Base-by-base conservation (phyloP, 805 yeast genomes). In the Candida wancherniae region DNA sequence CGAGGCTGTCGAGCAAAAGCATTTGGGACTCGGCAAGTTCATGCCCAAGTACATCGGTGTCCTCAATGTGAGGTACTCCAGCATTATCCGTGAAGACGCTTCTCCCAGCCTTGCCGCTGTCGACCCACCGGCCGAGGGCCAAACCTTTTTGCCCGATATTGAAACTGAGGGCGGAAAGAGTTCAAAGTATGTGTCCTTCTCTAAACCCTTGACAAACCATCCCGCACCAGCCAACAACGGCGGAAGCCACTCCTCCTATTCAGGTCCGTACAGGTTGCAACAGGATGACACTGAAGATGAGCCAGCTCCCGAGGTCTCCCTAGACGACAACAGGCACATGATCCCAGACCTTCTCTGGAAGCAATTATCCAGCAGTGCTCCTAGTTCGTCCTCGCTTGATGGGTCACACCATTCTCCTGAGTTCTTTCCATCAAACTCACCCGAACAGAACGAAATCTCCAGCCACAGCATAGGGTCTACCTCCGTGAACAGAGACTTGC, bases 21-120 rank as follows among this genome's bases (percentile, higher is more conserved):
- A 86, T 55, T 79, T 81, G 14, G 88, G 80, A 29, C 63, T 92
- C 23, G 66, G 87, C 35, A 68, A 70, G 41, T 92, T 84, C 57
- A 83, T 92, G 95, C 98, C 99, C 3, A 74, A 76, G 42, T 92
- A 92, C 55, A 84, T 90, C 33, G 98, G 98, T 5, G 97, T 90
- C 1, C 63, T 90, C 34, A 90, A 90, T 54, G 97, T 90, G 4
- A 71, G 97, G 36, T 90, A 87, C 52, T 67, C 74, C 33, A 71
- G 77, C 39, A 55, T 69, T 21, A 52, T 64, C 7, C 51, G 52
- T 15, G 67, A 61, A 31, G 57, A 48, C 11, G 33, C 35, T n/a
- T 26, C 31, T 11, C 40, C 47, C 3, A 28, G 23, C 10, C 19
- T 39, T 13, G 40, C 29, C 7, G 42, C 36, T 13, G 31, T 24